phyloP scores from a whole-genome alignment of 1,284 basidiomycete species.

The Somion occarium region DNA sequence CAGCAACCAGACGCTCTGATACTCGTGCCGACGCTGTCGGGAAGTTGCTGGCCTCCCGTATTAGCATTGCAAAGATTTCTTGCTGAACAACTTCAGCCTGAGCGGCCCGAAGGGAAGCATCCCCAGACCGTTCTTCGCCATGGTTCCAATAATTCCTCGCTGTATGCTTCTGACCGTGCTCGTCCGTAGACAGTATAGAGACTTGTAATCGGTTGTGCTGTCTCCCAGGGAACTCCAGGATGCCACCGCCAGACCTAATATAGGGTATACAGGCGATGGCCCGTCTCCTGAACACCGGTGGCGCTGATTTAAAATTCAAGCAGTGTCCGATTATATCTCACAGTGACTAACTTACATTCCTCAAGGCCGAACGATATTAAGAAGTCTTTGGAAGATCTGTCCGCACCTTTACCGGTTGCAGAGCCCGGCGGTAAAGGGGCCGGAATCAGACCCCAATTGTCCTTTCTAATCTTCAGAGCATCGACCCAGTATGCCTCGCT shows the following conservation, averaged over 20 bases:
- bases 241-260: slow-evolving; percentile 35
- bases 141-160: slow-evolving; percentile 35
- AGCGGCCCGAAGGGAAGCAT: slow-evolving; percentile 48
- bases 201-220: slow-evolving; percentile 56
- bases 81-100: slow-evolving; percentile 73
- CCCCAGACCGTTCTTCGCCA: slow-evolving; percentile 36
- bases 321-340: slow-evolving; percentile 8
- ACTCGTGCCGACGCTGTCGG: slow-evolving; percentile 71
- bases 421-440: slow-evolving; percentile 69
- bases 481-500: slow-evolving; percentile 76
- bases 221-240: slow-evolving; percentile 60
- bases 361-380: slow-evolving; percentile 73
- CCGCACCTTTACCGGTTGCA: slow-evolving; percentile 64
- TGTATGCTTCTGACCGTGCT: slow-evolving; percentile 27
- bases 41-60: slow-evolving; percentile 64
- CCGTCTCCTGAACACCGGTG: slow-evolving; percentile 51
- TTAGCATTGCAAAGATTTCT: slow-evolving; percentile 69
- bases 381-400: slow-evolving; percentile 76
- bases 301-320: slow-evolving; percentile 40
- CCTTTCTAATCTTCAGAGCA: slow-evolving; percentile 65
- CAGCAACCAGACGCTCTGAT: slow-evolving; percentile 66
- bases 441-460: slow-evolving; percentile 74
- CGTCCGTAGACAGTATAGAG: slow-evolving; percentile 37
- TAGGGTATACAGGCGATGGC: slow-evolving; percentile 65
- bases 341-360: slow-evolving; percentile 51